Base-by-base conservation (phyloP, 2,329 filamentous ascomycete genomes). In the Ophiobolus disseminans region DNA sequence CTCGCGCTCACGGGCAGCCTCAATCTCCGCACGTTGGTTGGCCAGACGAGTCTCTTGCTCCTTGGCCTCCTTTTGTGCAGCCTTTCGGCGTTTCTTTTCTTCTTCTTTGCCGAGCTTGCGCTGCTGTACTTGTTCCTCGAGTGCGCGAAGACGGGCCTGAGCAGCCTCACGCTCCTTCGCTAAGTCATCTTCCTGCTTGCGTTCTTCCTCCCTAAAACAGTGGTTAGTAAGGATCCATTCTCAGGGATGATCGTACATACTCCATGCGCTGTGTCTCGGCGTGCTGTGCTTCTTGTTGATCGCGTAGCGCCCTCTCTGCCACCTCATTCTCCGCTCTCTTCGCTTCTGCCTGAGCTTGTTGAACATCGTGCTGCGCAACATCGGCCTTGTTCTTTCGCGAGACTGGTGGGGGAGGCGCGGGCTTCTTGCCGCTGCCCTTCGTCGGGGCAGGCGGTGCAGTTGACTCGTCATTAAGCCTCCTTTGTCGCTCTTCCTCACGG, bases 31-130 rank as follows among this genome's bases (percentile, higher is more conserved):
- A 60, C 90, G 86, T 64, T 94, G 90, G 26, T 89, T 88, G 19
- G 90, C 90, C 57, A 97, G 79, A 70, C 89, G 88, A 43, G 86
- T 80, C 72, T 97, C 93, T 70, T 95, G 92, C 63, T 96, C 90
- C 73, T 91, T 93, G 6, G 91, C 85, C 60, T 94, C 90, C 40
- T 88, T 89, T 66, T 89, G 81, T 8, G 91, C 91, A 17, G 91
- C 93, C 77, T 96, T 92, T 79, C 91, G 94, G 63, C 84, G 88
- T 55, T 87, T 90, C 80, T 96, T 97, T 76, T 97, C 94, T 73
- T 99, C 94, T 60, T 95, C 89, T 75, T 96, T 97, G 80, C 91
- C 93, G 42, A 97, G 77, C 78, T 97, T 99, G 65, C 92, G 91
- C 69, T 92, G 90, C 55, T 87, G 87, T 42, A 97, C 91, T 73